Percentiles rank a stretch among this genome's conserved stretches.
These are phyloP conservation scores for Oryza meyeriana DNA, from an alignment of 176 grass and related monocot species.

Conservation along the genomic window DNA sequence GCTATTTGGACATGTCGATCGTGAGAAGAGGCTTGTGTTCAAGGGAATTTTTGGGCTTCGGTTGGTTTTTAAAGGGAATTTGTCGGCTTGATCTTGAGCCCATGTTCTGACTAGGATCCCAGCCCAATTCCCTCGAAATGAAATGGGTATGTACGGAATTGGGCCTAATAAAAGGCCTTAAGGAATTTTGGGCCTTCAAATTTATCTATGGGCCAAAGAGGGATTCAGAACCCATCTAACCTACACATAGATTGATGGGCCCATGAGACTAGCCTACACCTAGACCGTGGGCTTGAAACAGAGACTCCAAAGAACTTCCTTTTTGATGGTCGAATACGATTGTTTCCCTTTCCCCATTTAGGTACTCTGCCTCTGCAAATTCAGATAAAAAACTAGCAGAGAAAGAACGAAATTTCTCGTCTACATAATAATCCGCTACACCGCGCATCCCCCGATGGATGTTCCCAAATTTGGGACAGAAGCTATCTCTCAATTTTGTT, in stretches of 20 bases:
- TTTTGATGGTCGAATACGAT: neutral
- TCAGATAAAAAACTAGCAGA: neutral
- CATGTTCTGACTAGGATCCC: neutral
- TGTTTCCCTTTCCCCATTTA: neutral
- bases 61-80: too few species aligned
- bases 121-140: neutral
- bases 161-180: neutral
- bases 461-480: neutral
- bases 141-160: neutral
- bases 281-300: neutral
- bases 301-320: neutral
- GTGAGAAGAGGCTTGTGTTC: neutral
- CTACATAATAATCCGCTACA: neutral
- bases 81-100: too few species aligned
- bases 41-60: neutral
- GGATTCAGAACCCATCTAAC: neutral
- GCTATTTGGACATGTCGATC: neutral
- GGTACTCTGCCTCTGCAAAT: neutral
- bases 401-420: neutral
- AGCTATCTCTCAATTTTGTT: too few species aligned
- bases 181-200: neutral
- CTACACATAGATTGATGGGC: too few species aligned
- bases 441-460: neutral
- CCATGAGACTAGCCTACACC: neutral
- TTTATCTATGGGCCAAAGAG: neutral